Evolutionary conservation across 2,329 filamentous ascomycete species (phyloP).

Genomic region (Leptographium lundbergii): DNA sequence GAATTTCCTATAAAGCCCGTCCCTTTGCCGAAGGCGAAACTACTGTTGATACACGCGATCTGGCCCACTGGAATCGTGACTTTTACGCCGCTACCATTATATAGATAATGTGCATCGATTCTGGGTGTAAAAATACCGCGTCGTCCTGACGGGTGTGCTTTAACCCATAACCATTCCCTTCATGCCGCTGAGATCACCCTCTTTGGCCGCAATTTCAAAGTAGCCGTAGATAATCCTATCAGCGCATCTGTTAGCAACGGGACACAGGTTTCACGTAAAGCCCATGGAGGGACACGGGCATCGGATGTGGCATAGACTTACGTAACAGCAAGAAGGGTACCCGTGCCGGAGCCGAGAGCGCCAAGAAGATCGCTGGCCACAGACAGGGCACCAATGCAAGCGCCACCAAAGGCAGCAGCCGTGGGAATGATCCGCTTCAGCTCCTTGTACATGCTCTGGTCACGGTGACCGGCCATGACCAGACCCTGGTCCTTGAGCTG

Average conservation of each 20-base stretch:
- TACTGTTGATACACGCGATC: not conserved
- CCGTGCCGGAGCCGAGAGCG: slow-evolving; percentile 89
- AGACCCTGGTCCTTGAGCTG: slow-evolving; percentile 99
- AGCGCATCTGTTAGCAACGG: not conserved
- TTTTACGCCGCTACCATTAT: not conserved
- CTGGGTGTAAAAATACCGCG: not conserved
- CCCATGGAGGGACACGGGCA: not conserved
- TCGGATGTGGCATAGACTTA: slow-evolving; percentile 41
- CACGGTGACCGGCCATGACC: slow-evolving; percentile 98
- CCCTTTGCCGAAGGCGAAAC: not conserved
- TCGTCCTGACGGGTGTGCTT: slow-evolving; percentile 10
- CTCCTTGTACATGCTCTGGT: slow-evolving; percentile 99
- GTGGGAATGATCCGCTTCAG: slow-evolving; percentile 98
- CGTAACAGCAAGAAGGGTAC: slow-evolving; percentile 97
- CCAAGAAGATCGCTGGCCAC: slow-evolving; percentile 92
- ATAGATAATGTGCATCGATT: not conserved
- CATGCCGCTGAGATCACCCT: slow-evolving; percentile 83
- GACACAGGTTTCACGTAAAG: not conserved
- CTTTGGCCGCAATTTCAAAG: slow-evolving; percentile 98
- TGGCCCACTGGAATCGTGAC: not conserved
- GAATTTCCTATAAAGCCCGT: not conserved
- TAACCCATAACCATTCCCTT: slow-evolving; percentile 63
- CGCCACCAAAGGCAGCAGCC: slow-evolving; percentile 94
- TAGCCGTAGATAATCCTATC: slow-evolving; percentile 94
- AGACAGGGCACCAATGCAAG: slow-evolving; percentile 94